Evolutionary conservation across 805 yeast genomes (phyloP), one percentile per base, ranked within the genome.

Genomic region (Henningerozyma blattae): DNA sequence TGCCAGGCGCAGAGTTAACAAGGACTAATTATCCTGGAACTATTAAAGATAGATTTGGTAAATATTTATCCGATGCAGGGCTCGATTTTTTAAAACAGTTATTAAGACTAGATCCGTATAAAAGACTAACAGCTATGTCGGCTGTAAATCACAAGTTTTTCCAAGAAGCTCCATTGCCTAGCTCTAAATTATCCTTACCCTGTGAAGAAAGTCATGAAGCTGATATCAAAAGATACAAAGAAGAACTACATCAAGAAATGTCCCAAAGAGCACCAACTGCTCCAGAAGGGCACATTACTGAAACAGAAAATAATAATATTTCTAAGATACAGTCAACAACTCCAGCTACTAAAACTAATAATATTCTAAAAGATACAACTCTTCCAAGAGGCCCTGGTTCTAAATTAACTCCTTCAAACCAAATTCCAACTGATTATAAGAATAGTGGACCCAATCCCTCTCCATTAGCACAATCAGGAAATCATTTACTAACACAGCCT

Each of bases 151-250:
- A 84, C 44, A 62, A 58, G 2, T 91, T 77, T 59, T 86, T 91
- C 58, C 62, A 52, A 14, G 62, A 61, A 3, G 75, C 67, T 0
- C 96, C 96, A 0, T 42, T 68, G 16, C 85, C 95, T 12, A 72
- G 75, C 0, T 48, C 48, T 5, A 70, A 68, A 15, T 58, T 86
- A 17, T 42, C 35, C n/a, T 80, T 85, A 3, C 68, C 67, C 19
- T 80, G 79, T 43, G 87, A 80, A 43, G 94, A 87, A 42, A 74
- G 94, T 40, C 96, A 91, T 54, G 97, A 89, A 55, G 70, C 86
- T 18, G 95, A 85, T 56, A 72, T 72, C 31, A 72, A 73, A 41
- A 64, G 73, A 42, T 65, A 69, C 58, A 67, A 66, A 53, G 62
- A 62, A 50, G 69, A 64, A 36, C 33, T 47, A 44, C 54, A 46